Evolutionary conservation across 202 grass and related monocot genomes (phyloP), one percentile per base, ranked within the genome.

Genomic region (Tripidium arundinaceum): DNA sequence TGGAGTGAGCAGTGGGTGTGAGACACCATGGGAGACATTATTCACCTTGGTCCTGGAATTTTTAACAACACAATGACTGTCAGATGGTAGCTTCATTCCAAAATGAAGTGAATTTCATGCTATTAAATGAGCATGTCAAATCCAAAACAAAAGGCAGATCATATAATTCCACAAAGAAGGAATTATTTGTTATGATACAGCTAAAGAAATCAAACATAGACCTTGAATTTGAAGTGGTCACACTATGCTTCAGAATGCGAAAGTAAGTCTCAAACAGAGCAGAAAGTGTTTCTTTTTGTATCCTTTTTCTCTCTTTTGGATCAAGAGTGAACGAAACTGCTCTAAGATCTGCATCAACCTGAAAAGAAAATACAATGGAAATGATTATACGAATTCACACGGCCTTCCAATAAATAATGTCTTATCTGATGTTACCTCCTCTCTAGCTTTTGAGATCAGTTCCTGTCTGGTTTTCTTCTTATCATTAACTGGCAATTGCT

Each of bases 191-290:
- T 55, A 42, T 61, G 18, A 71, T 31, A 63, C 50, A 71, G 67
- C 36, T 62, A 33, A n/a, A 43, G 18, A 68, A 34, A 22, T 81
- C 25, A 67, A 82, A n/a, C 7, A 76, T 41, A 72, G 5, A 92
- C 94, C 91, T 94, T 76, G 79, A 86, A 81, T 73, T 65, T 74
- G 84, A 82, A 89, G 42, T 68, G 85, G 50, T 80, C 31, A 92
- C 75, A 80, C 81, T 89, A 86, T 92, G 83, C 63, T 90, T 92
- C 84, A 97, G 86, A 82, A 97, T 94, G 36, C 94, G 91, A 70
- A 97, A 97, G 81, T 94, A 94, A 1, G 84, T 91, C 79, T 97
- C 87, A 89, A 97, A 97, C 83, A 94, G 83, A 77, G 94, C 83
- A 68, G 91, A 84, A 6, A 92, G 79, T 75, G 87, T 85, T 91